Percentiles rank a stretch among this genome's conserved stretches.
Evolutionary conservation across 2,329 filamentous ascomycete species (phyloP).

Genomic region (Thielaviopsis populi): DNA sequence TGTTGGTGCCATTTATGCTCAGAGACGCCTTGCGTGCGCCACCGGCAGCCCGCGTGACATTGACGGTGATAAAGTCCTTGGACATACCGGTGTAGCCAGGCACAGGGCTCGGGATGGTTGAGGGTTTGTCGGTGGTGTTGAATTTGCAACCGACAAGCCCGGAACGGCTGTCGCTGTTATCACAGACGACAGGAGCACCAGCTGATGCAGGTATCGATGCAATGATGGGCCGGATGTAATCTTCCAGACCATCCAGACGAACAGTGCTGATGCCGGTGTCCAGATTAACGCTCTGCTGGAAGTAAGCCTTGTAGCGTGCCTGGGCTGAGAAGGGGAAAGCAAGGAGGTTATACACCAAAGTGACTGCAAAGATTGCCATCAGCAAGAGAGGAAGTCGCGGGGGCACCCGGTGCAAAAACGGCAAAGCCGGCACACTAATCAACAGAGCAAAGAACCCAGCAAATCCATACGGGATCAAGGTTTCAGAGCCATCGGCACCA

Average conservation of each 20-base stretch:
- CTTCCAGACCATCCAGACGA: conserved; percentile 50
- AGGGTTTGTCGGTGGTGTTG: conserved; percentile 30
- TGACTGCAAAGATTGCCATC: conserved; percentile 55
- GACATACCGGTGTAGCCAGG: conserved; percentile 31
- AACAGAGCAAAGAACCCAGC: conserved; percentile 55
- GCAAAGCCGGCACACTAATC: conserved; percentile 59
- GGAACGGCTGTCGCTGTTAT: conserved; percentile 27
- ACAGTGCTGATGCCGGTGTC: conserved; percentile 56
- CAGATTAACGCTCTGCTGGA: conserved; percentile 67
- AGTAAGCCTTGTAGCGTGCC: conserved; percentile 73
- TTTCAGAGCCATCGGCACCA: conserved; percentile 62
- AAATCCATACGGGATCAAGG: conserved; percentile 55
- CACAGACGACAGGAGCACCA: conserved; percentile 44
- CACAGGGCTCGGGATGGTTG: conserved; percentile 23
- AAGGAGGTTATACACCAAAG: conserved; percentile 69
- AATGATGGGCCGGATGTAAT: conserved; percentile 53
- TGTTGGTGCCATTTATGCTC: conserved; percentile 55
- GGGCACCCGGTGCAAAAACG: conserved; percentile 75
- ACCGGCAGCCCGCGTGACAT: conserved; percentile 30
- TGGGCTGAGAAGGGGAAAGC: conserved; percentile 77
- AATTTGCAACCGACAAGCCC: conserved; percentile 56
- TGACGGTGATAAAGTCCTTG: conserved; percentile 39
- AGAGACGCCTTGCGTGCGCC: conserved; percentile 40
- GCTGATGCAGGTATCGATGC: conserved; percentile 53
- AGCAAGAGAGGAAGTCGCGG: conserved; percentile 69